Base-by-base conservation (phyloP, 164 flowering plant genomes). In the Piper betle region DNA sequence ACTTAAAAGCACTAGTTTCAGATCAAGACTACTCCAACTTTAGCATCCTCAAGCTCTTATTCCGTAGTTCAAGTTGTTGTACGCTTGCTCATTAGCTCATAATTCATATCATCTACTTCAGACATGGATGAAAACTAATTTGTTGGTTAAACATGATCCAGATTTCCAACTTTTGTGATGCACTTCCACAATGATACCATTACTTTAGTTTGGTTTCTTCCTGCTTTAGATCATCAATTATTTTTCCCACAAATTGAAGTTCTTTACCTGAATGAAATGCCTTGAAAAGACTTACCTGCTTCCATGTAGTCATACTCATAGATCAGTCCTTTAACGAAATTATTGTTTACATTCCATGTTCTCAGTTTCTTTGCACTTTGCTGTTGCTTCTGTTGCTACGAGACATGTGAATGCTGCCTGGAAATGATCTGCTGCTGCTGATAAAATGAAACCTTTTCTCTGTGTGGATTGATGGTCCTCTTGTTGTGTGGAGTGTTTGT, bases 391-490 rank as follows among this genome's bases (percentile, higher is more conserved):
- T 82, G 80, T 66, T 82, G 87, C 69, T 71, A 13, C 52, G 79
- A 77, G 73, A 74, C 80, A 2, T 76, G 87, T 64, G 84, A 79
- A 71, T 75, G 84, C 68, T 79, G 85, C 69, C 67, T 81, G 57
- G 81, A 82, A 5, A 7, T 58, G 0, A 53, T 77, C 15, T 78
- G 78, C 66, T 81, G 80, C 60, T 56, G 75, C 69, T 75, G 65
- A 52, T 55, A 4, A 20, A 19, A 55, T 7, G 58, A 12, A 9
- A 6, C 50, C 15, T 46, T 46, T 46, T 46, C 50, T 46, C 9
- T 10, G 46, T 42, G 9, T 6, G 46, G 46, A 42, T 42, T 46
- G 12, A 15, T 46, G 11, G 3, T 46, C 46, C 15, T 46, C 10
- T 9, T 46, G 50, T 46, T 5, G 50, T 46, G 50, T 46, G 50